Conservation (phyloP, 768 basidiomycete genomes). For the Crassisporium funariophilum region DNA sequence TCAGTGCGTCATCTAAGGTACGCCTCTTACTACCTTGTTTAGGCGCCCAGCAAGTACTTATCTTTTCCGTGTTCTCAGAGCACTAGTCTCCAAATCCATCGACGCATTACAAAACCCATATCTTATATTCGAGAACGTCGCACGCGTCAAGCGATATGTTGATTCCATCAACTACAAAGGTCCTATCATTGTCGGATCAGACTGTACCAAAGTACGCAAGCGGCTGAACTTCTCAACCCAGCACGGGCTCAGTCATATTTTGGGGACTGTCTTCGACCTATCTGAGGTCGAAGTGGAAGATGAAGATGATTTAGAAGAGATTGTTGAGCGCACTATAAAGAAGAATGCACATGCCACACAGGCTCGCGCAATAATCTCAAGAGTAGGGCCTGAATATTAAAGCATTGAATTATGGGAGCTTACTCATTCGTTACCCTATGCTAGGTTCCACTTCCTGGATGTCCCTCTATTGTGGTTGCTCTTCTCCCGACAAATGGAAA, state of each 20-base stretch:
- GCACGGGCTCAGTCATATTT: slow-evolving; percentile 26
- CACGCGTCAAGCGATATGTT: slow-evolving; percentile 24
- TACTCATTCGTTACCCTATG: neutral
- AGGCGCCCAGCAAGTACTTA: too few species aligned
- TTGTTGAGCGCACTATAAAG: slow-evolving; percentile 18
- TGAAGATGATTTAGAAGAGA: slow-evolving; percentile 23
- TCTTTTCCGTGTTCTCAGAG: slow-evolving; percentile 5
- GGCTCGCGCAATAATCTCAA: slow-evolving; percentile 26
- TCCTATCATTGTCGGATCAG: slow-evolving; percentile 25
- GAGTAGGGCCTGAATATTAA: slow-evolving; percentile 15
- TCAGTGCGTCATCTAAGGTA: slow-evolving; percentile 14
- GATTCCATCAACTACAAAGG: slow-evolving; percentile 20
- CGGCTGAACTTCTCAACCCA: slow-evolving; percentile 26
- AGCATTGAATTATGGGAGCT: neutral
- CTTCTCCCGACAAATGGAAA: slow-evolving; percentile 27
- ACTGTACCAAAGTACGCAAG: slow-evolving; percentile 30
- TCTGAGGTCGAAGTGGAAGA: slow-evolving; percentile 22
- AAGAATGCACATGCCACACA: slow-evolving; percentile 25
- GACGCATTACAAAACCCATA: slow-evolving; percentile 26
- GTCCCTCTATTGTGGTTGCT: slow-evolving; percentile 22
- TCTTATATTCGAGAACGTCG: slow-evolving; percentile 28
- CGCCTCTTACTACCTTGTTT: neutral
- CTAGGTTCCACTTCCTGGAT: slow-evolving; percentile 25
- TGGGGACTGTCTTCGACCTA: slow-evolving; percentile 23
- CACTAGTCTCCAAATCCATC: slow-evolving; percentile 22